Evolutionary conservation across 371 early-diverging fungal species (phyloP).

Genomic region (Mortierella sp.): DNA sequence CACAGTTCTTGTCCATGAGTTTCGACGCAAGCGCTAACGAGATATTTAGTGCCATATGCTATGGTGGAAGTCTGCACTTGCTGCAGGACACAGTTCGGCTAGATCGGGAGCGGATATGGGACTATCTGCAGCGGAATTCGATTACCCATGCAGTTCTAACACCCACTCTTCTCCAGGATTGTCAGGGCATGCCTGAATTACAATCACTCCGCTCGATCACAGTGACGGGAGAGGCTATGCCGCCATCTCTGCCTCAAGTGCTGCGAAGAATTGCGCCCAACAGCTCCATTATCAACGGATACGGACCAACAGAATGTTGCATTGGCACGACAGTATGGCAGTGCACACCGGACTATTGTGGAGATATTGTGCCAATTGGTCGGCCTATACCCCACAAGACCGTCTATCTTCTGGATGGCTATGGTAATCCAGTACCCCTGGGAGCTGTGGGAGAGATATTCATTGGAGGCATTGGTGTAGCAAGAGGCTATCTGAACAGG

Average conservation of each 20-base stretch:
- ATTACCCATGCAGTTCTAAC: too few species aligned
- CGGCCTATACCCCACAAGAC: background rate
- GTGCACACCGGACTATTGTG: too few species aligned
- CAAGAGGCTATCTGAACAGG: constrained; percentile 33
- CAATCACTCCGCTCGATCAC: too few species aligned
- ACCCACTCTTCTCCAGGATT: background rate
- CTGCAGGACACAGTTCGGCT: background rate
- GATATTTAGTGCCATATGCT: background rate
- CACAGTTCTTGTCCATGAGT: too few species aligned
- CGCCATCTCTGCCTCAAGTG: too few species aligned
- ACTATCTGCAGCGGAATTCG: too few species aligned
- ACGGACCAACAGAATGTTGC: too few species aligned
- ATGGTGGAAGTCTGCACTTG: background rate
- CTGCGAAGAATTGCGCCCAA: too few species aligned
- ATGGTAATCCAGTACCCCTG: constrained; percentile 1
- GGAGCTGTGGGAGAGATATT: constrained; percentile 21
- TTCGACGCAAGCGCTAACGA: background rate
- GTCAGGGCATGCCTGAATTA: background rate
- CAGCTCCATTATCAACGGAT: too few species aligned
- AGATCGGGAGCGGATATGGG: background rate
- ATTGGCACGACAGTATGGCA: too few species aligned
- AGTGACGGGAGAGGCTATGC: too few species aligned
- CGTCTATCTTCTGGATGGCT: constrained; percentile 6
- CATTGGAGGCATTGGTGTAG: constrained; percentile 15
- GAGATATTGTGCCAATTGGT: too few species aligned